Conservation (phyloP, 2,329 filamentous ascomycete genomes). For the Fusarium temperatum region DNA sequence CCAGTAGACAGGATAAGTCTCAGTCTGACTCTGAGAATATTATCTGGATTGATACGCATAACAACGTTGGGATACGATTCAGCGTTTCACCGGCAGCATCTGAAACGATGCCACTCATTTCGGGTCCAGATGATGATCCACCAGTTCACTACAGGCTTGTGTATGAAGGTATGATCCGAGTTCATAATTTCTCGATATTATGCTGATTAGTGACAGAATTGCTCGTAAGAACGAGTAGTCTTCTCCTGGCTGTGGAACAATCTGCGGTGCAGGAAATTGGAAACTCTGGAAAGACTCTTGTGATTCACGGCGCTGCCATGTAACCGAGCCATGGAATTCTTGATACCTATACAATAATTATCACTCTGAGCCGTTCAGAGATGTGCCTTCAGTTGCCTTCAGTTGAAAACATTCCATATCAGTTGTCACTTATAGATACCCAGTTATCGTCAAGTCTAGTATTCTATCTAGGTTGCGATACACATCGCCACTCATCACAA, state of each 20-base stretch:
- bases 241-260: constrained; percentile 73
- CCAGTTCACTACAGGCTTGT: constrained; percentile 75
- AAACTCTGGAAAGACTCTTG: constrained; percentile 71
- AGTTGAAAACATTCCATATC: not conserved
- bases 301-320: constrained; percentile 61
- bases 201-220: constrained; percentile 62
- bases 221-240: constrained; percentile 68
- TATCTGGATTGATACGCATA: constrained; percentile 73
- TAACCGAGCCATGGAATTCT: not conserved
- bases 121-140: constrained; percentile 68
- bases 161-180: constrained; percentile 69
- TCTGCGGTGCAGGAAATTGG: constrained; percentile 68
- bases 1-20: constrained; percentile 19
- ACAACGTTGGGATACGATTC: constrained; percentile 75
- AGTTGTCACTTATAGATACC: not conserved
- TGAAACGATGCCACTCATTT: constrained; percentile 62
- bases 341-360: no score
- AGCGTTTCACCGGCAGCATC: constrained; percentile 56
- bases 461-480: not conserved
- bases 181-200: not conserved
- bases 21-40: constrained; percentile 49
- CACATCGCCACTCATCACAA: constrained; percentile 6
- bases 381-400: not conserved
- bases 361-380: no score
- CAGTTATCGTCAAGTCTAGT: not conserved